Percentiles rank a stretch among this genome's conserved stretches.
phyloP scores from a whole-genome alignment of 2,329 filamentous ascomycete genomes.

The Venturia effusa region DNA sequence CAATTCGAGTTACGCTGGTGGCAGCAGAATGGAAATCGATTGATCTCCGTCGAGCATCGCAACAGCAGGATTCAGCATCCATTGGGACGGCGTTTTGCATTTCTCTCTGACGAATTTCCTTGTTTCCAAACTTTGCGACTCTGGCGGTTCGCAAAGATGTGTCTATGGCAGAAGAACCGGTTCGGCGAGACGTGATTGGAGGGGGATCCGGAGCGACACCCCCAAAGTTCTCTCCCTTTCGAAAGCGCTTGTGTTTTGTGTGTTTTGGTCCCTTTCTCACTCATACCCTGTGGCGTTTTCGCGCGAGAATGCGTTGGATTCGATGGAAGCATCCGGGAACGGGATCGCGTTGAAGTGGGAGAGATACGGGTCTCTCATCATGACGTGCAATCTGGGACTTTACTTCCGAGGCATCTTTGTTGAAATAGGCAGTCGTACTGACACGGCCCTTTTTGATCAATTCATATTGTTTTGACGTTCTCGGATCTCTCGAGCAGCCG shows the following conservation, averaged over 20 bases:
- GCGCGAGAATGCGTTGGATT: background rate
- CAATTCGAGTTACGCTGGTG: background rate
- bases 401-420: too few relatives aligned
- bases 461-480: too few relatives aligned
- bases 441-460: too few relatives aligned
- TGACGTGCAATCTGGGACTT: too few relatives aligned
- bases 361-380: too few relatives aligned
- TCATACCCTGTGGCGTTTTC: background rate
- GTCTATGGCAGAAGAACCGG: too few relatives aligned
- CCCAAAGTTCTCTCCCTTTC: background rate
- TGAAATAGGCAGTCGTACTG: too few relatives aligned
- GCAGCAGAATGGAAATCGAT: slow-evolving; percentile 13
- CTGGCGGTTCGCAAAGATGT: too few relatives aligned
- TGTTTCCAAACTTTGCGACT: background rate
- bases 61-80: background rate
- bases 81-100: slow-evolving; percentile 1
- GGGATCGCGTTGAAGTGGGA: too few relatives aligned
- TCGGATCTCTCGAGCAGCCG: too few relatives aligned
- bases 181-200: too few relatives aligned
- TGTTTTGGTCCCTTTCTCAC: background rate
- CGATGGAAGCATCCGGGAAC: too few relatives aligned
- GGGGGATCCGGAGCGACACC: background rate
- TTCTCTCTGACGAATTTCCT: background rate
- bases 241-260: background rate
- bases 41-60: background rate